Base-by-base conservation (phyloP, 345 rosid genomes). In the Noccaea caerulescens region DNA sequence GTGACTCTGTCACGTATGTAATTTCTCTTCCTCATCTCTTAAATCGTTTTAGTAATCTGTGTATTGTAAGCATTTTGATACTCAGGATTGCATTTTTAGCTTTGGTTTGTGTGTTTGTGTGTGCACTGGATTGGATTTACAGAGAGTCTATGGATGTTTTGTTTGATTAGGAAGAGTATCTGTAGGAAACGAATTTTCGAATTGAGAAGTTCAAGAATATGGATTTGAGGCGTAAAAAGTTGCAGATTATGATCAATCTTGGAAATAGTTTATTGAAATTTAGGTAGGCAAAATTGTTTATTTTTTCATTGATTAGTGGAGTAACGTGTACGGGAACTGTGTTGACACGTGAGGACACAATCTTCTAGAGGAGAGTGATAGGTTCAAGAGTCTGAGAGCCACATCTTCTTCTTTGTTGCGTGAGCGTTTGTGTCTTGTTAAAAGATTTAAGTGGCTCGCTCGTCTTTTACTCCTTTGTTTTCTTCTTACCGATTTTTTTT, bases 1-100 rank as follows among this genome's bases (percentile, higher is more conserved):
- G 99, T 41, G 99, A 94, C 63, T 91, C 99, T 63, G 88, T 89
- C 82, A 81, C 66, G 99, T 91, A 53, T 9, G 98, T 82, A 5
- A 5, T 1, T 30, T 27, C 34, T 73, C 58, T 65, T 46, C 18
- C 13, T 51, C n/a, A 6, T 46, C 32, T n/a, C 51, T 46, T 46
- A 12, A 27, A 27, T 6, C 3, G 8, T 51, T 34, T 20, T 11
- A 1, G 2, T n/a, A 34, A 36, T 50, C 32, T 47, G 55, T 47
- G 7, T 33, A 16, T 27, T 6, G 4, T 46, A 7, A 20, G 23
- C 10, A 10, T 7, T 46, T 45, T 41, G 18, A 49, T 38, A 9
- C 2, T 0, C 11, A 45, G 8, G 16, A 45, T 53, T 46, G 47
- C 42, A 34, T 42, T 71, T 60, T 60, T 59, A 36, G 43, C 32